A percentile compares a stretch with the other conserved stretches of the same genome.
Conservation (phyloP, 805 yeast species). For the Monosporozyma unispora region DNA sequence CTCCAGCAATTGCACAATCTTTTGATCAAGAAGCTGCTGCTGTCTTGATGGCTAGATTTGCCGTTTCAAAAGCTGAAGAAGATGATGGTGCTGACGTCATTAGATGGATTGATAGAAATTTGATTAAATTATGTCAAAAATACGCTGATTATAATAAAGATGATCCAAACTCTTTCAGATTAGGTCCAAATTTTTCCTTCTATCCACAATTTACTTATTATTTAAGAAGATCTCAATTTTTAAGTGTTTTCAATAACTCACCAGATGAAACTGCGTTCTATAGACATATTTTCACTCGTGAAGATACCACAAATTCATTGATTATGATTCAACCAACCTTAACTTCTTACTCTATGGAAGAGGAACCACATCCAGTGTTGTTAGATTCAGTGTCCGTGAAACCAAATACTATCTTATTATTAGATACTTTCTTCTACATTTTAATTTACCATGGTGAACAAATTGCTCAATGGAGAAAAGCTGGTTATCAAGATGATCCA, state of each 20-base stretch:
- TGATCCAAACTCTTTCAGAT: constrained; percentile 70
- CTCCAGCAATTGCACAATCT: constrained; percentile 47
- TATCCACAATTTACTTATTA: constrained; percentile 96
- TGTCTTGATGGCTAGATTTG: constrained; percentile 82
- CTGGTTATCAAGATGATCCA: constrained; percentile 84
- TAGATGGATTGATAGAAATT: constrained; percentile 89
- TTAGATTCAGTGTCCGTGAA: constrained; percentile 88
- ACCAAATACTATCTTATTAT: constrained; percentile 75
- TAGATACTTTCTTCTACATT: constrained; percentile 95
- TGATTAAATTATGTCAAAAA: constrained; percentile 82
- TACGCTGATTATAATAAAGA: constrained; percentile 91
- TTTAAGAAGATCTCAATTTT: constrained; percentile 89
- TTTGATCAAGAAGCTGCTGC: constrained; percentile 99
- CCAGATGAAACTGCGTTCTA: constrained; percentile 98
- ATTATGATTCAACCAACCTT: constrained; percentile 98
- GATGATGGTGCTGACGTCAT: constrained; percentile 91
- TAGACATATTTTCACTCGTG: constrained; percentile 83
- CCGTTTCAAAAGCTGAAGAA: constrained; percentile 70
- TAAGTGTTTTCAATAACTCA: constrained; percentile 93
- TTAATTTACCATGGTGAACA: constrained; percentile 92
- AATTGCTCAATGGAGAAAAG: constrained; percentile 92
- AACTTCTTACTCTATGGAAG: constrained; percentile 73
- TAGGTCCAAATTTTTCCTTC: constrained; percentile 74
- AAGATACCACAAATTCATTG: constrained; percentile 85
- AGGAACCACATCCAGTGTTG: constrained; percentile 84